phyloP scores from a whole-genome alignment of 331 rosid genomes.

The Telfairia occidentalis region DNA sequence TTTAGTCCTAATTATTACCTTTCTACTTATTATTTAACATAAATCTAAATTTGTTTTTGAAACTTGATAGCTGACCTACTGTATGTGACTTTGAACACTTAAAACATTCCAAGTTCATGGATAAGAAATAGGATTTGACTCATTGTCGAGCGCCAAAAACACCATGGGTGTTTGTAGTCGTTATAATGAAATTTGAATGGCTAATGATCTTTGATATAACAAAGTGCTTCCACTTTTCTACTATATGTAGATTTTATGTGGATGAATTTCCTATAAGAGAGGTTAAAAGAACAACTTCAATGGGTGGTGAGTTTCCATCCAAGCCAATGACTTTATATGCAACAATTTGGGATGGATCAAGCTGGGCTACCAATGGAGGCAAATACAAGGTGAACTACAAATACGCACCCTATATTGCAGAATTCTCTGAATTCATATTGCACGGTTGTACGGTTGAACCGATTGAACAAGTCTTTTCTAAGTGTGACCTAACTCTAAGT shows the following conservation, averaged over 20 bases:
- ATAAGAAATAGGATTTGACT: background rate
- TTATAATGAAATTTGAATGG: background rate
- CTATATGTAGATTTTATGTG: constrained; percentile 62
- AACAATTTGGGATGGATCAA: constrained; percentile 95
- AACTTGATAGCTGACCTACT: background rate
- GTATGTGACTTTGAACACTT: background rate
- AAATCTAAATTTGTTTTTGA: background rate
- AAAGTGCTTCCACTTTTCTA: background rate
- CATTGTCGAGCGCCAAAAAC: background rate
- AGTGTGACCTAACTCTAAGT: constrained; percentile 36
- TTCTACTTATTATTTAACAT: background rate
- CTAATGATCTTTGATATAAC: background rate
- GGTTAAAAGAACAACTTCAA: constrained; percentile 51
- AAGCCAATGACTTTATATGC: constrained; percentile 92
- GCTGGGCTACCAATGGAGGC: constrained; percentile 97
- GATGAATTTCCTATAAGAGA: constrained; percentile 79
- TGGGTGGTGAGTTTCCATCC: constrained; percentile 88
- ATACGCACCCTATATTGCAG: constrained; percentile 69
- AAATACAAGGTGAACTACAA: constrained; percentile 81
- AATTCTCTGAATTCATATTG: constrained; percentile 62
- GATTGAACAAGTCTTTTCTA: constrained; percentile 31
- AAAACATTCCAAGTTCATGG: background rate
- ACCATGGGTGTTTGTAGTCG: background rate
- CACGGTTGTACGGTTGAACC: constrained; percentile 92
- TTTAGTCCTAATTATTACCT: background rate